A percentile compares a stretch with the other conserved stretches of the same genome.
These are phyloP conservation scores for Eremochloa ophiuroides DNA, from an alignment of 176 grass and related monocot species.

Conservation along the genomic window DNA sequence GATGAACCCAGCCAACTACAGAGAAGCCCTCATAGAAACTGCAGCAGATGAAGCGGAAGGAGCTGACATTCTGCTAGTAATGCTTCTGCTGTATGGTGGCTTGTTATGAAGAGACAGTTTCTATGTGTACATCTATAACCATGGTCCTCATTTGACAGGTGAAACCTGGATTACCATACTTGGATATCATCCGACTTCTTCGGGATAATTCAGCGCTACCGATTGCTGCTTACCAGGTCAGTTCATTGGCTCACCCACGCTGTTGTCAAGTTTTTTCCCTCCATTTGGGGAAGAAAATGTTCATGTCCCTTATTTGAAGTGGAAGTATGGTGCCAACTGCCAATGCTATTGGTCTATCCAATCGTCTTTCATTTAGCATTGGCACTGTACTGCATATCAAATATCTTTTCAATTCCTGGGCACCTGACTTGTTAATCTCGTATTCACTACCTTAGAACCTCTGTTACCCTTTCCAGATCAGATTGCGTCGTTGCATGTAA, in stretches of 20 bases:
- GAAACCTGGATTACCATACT: slow-evolving; percentile 92
- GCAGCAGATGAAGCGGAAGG: slow-evolving; percentile 82
- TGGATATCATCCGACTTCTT: slow-evolving; percentile 87
- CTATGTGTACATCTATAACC: not conserved
- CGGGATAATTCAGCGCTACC: slow-evolving; percentile 91
- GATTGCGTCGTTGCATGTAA: not conserved
- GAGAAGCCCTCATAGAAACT: slow-evolving; percentile 91
- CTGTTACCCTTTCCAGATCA: not conserved
- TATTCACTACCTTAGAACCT: not conserved
- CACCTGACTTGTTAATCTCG: not conserved
- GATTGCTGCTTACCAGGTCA: slow-evolving; percentile 95
- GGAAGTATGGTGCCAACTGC: not conserved
- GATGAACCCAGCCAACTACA: slow-evolving; percentile 98
- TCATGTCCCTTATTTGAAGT: not conserved
- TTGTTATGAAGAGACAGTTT: not conserved
- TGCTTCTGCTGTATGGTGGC: not conserved
- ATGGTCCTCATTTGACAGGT: slow-evolving; percentile 51
- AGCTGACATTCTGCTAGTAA: slow-evolving; percentile 88
- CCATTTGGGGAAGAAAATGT: not conserved
- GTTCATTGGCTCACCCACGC: not conserved
- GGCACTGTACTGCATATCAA: not conserved
- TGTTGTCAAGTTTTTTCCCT: not conserved
- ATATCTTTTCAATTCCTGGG: not conserved
- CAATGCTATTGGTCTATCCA: not conserved
- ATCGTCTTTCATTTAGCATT: not conserved